Conservation (phyloP, 176 grass and related monocot genomes). For the Eleusine coracana region DNA sequence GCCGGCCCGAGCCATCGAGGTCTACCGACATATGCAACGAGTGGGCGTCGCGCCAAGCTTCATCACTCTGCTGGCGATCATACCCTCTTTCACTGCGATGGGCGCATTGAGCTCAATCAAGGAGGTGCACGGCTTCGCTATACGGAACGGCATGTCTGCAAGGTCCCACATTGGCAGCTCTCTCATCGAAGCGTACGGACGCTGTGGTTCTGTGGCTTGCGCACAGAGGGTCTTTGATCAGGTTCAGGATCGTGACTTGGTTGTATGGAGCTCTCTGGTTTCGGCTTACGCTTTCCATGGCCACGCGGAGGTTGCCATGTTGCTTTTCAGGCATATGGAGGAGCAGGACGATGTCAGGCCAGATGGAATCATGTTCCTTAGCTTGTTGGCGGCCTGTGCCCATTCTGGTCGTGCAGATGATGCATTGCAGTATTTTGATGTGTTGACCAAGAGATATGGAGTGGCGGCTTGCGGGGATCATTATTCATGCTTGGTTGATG, state of each 20-base stretch:
- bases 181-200: constrained; percentile 67
- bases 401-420: constrained; percentile 65
- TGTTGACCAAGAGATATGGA: constrained; percentile 47
- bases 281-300: constrained; percentile 79
- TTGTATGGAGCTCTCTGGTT: constrained; percentile 63
- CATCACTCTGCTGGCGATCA: constrained; percentile 58
- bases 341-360: constrained; percentile 46
- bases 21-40: constrained; percentile 54
- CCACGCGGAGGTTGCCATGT: constrained; percentile 43
- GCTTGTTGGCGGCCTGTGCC: constrained; percentile 59
- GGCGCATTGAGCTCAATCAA: constrained; percentile 47
- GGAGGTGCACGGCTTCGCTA: constrained; percentile 65
- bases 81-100: constrained; percentile 31
- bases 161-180: constrained; percentile 57
- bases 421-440: constrained; percentile 60
- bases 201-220: constrained; percentile 41
- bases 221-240: constrained; percentile 50
- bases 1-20: constrained; percentile 42
- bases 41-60: constrained; percentile 46
- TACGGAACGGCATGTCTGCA: constrained; percentile 36
- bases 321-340: constrained; percentile 58
- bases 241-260: constrained; percentile 56
- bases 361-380: constrained; percentile 67
- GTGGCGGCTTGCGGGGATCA: constrained; percentile 56
- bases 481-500: constrained; percentile 74